Percentiles rank a stretch among this genome's conserved stretches.
These are phyloP conservation scores for Pharnaceum exiguum DNA, from an alignment of 148 eudicot species.

Conservation along the genomic window DNA sequence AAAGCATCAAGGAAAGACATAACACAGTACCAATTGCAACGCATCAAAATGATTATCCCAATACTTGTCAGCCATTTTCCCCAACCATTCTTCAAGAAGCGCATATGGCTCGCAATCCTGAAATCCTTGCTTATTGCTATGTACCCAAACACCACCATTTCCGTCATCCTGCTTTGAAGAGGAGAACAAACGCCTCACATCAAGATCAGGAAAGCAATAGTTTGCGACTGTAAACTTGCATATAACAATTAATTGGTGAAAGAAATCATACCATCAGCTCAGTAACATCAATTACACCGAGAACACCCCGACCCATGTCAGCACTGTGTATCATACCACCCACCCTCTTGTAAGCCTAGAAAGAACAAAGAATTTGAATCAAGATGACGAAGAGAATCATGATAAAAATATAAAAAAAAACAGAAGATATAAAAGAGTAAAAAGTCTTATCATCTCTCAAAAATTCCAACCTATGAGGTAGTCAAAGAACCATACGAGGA, in stretches of 20 bases:
- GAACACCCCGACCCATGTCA: conserved; percentile 69
- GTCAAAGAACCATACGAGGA: too few relatives aligned
- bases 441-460: too few relatives aligned
- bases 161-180: conserved; percentile 43
- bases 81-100: conserved; percentile 64
- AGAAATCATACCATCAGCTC: conserved; percentile 46
- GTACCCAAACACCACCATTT: conserved; percentile 61
- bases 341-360: conserved; percentile 78
- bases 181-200: background rate
- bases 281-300: conserved; percentile 72
- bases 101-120: conserved; percentile 72
- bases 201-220: background rate
- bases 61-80: conserved; percentile 41
- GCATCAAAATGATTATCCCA: conserved; percentile 49
- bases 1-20: background rate
- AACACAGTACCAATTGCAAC: conserved; percentile 40
- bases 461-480: too few relatives aligned
- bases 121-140: conserved; percentile 70
- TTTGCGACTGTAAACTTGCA: background rate
- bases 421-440: background rate
- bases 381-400: conserved; percentile 1
- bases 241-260: background rate
- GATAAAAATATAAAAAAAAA: background rate
- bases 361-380: background rate
- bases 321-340: conserved; percentile 78